Base-by-base conservation (phyloP, 1,284 basidiomycete species). In the Chondrostereum purpureum region DNA sequence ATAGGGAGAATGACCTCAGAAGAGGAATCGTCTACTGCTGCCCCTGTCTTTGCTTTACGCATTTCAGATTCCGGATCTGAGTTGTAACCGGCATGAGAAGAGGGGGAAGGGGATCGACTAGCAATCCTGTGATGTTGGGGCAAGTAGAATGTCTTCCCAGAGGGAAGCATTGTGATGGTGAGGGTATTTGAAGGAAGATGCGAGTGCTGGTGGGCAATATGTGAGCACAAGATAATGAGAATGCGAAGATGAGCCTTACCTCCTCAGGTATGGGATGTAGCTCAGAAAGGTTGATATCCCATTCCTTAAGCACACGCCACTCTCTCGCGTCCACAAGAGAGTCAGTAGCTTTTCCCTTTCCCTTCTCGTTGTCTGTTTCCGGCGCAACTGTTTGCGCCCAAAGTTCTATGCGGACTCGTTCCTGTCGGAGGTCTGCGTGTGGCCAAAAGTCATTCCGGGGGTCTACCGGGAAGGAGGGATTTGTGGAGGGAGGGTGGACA, bases 101-200 rank as follows among this genome's bases (percentile, higher is more conserved):
- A 71, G 36, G 72, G 70, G n/a, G n/a, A n/a, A 18, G 75, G 69
- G 34, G 69, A 67, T 39, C 64, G 59, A 14, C 50, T 52, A n/a
- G 57, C 52, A 37, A 44, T 53, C 47, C 48, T 44, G 37, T 11
- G 46, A 35, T 22, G 27, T 47, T 50, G 44, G 66, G 53, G 22
- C 62, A 52, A 17, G 75, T 79, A 85, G 55, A 77, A 83, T 19
- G 66, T 68, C 53, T 72, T 66, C 3, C 73, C 78, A 8, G 72
- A 72, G 11, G 82, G 78, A 17, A 74, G 69, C 37, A 91, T 69
- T 5, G 76, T 71, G 34, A 92, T 55, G 8, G 91, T 61, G 6
- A 90, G 68, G 0, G 85, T 80, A 57, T 92, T 92, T 17, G 80
- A 81, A 1, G 86, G 81, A 23, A 90, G 62, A 23, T 69, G 68